Percentiles rank a stretch among this genome's conserved stretches.
Evolutionary conservation across 202 grass and related monocot species (phyloP).

Genomic region (Saccharum hybrid): DNA sequence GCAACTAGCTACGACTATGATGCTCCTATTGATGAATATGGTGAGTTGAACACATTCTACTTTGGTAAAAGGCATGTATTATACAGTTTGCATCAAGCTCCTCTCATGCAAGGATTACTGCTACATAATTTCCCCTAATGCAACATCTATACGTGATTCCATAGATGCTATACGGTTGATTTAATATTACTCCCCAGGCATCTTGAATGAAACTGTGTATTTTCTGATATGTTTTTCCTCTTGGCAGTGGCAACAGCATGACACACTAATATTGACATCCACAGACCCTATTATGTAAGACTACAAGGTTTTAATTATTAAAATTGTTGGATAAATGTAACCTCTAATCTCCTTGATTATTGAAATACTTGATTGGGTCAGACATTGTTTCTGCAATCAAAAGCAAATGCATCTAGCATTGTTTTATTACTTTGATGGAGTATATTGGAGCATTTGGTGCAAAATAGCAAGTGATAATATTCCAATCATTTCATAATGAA

Average conservation of each 20-base stretch:
- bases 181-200: not conserved
- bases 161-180: not conserved
- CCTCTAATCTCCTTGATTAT: not conserved
- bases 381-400: constrained; percentile 1
- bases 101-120: not conserved
- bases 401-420: constrained; percentile 8
- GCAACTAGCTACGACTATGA: constrained; percentile 98
- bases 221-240: not conserved
- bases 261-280: not conserved
- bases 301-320: constrained; percentile 3
- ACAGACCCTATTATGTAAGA: not conserved
- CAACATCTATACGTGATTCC: not conserved
- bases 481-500: not conserved
- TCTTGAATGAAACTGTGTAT: constrained; percentile 14
- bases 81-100: constrained; percentile 29
- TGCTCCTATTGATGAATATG: constrained; percentile 97
- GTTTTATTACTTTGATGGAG: constrained; percentile 20
- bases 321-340: constrained; percentile 1
- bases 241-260: not conserved
- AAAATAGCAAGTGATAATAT: not conserved
- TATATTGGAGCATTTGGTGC: constrained; percentile 1
- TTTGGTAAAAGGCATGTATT: constrained; percentile 26
- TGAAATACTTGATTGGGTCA: not conserved
- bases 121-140: not conserved
- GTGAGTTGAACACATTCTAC: constrained; percentile 49